Evolutionary conservation across 345 rosid genomes (phyloP), one percentile per base, ranked within the genome.

Genomic region (Rhizophora mangle): DNA sequence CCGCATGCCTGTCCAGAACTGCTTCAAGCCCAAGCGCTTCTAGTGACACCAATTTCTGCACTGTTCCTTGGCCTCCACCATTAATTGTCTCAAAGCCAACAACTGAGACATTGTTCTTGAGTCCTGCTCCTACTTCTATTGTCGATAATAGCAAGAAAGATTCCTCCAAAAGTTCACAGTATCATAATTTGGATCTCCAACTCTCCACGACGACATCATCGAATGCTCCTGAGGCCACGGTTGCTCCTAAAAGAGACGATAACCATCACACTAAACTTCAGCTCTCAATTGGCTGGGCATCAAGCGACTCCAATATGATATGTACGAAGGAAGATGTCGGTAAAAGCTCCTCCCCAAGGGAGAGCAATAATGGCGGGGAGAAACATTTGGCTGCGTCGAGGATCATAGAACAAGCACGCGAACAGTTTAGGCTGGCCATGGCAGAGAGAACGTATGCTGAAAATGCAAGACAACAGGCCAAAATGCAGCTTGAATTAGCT

Each of bases 401-500:
- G 64, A 52, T 73, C n/a, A 87, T 74, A 62, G 87, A 85, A 57
- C 56, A 69, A 56, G 87, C 82, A 0, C 68, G 71, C 0, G 84
- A 84, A 75, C 86, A 83, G 63, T 62, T 82, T 49, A 78, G 79
- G 73, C 7, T 84, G 72, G 97, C 96, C 6, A 65, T 83, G 85
- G 84, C 84, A 0, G 92, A 89, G 80, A 85, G 83, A 67, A 77
- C 74, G 1, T 83, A 74, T 26, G 92, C 96, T 0, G 88, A 87
- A 56, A 86, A 88, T 67, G 85, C 87, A 20, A 85, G 96, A 78
- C 77, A 74, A 62, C 85, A 79, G 15, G 96, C 96, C 0, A 89
- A 82, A 68, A 69, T 83, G 49, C 90, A 87, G 88, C 83, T 87
- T 36, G 93, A 91, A 75, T 72, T 87, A 65, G 99, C 99, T 0